Evolutionary conservation across 805 yeast species (phyloP).

Genomic region (Maudiozyma turicensis): DNA sequence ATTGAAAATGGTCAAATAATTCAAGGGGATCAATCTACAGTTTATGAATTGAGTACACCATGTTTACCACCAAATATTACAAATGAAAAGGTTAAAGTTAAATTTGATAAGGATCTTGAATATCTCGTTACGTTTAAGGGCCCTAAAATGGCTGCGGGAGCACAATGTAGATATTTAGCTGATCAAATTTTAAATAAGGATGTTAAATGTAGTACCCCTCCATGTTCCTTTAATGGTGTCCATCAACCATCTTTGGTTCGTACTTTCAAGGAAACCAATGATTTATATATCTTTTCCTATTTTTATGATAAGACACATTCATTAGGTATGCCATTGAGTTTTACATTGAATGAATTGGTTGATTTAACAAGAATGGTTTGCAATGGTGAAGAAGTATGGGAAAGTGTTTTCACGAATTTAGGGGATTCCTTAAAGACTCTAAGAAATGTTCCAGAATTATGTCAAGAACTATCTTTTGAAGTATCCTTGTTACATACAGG

Average conservation of each 20-base stretch:
- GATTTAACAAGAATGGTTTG: conserved; percentile 82
- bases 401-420: conserved; percentile 51
- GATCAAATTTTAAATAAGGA: conserved; percentile 81
- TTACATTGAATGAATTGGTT: conserved; percentile 73
- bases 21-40: conserved; percentile 32
- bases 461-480: conserved; percentile 86
- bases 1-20: conserved; percentile 34
- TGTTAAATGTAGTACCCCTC: conserved; percentile 56
- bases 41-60: conserved; percentile 55
- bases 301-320: conserved; percentile 93
- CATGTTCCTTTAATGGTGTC: conserved; percentile 95
- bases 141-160: conserved; percentile 51
- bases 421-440: conserved; percentile 59
- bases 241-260: conserved; percentile 87
- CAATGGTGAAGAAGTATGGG: conserved; percentile 71
- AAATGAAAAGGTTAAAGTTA: conserved; percentile 54
- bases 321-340: conserved; percentile 86
- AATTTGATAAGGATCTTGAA: conserved; percentile 36
- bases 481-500: conserved; percentile 89
- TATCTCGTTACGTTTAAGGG: conserved; percentile 58
- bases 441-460: conserved; percentile 82
- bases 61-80: conserved; percentile 74
- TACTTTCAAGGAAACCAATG: conserved; percentile 63
- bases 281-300: conserved; percentile 84
- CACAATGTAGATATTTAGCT: conserved; percentile 81